Evolutionary conservation across 1,284 basidiomycete genomes (phyloP), one percentile per base, ranked within the genome.

Genomic region (Coniferiporia sulphurascens): DNA sequence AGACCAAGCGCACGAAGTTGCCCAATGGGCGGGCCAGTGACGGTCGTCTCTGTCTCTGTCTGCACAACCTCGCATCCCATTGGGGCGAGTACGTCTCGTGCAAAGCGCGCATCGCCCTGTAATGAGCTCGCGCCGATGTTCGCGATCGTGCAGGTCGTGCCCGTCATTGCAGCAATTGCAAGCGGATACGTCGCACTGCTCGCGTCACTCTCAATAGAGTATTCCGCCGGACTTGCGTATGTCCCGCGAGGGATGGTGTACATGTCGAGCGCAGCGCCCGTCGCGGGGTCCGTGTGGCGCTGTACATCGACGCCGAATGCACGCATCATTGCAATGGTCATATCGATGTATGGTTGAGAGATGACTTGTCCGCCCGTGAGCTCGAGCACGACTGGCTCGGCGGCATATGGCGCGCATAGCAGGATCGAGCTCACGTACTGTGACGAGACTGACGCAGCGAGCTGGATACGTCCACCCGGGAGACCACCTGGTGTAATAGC

Each of bases 341-440:
- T 98, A 76, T 99, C 95, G 74, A 99, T 99, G 78, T 99, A 99
- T 2, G 95, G 95, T 76, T 98, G 96, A 17, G 94, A 97, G 73
- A 99, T 98, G 70, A 99, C 97, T 68, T 91, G 85, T 3, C 92
- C 94, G 22, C 95, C 95, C 0, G 86, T 89, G 61, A 99, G 85
- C 74, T 97, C 92, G 60, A 99, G 86, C 4, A 86, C 87, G 64
- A 98, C 84, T 12, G 87, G 80, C 68, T 93, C 81, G 43, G 75
- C 70, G 0, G 96, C 95, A 71, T 98, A 99, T 0, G 96, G 96
- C 0, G 96, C 95, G 69, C 94, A 97, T 41, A 99, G 87, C 7
- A 99, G 82, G 71, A 98, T 93, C 1, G 94, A 95, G 1, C 94
- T 97, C 41, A 99, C 97, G 71, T 99, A 99, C 86, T 99, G 97